Evolutionary conservation across 2,329 filamentous ascomycete species (phyloP), one percentile per base, ranked within the genome.

Genomic region (Ramichloridium luteum): DNA sequence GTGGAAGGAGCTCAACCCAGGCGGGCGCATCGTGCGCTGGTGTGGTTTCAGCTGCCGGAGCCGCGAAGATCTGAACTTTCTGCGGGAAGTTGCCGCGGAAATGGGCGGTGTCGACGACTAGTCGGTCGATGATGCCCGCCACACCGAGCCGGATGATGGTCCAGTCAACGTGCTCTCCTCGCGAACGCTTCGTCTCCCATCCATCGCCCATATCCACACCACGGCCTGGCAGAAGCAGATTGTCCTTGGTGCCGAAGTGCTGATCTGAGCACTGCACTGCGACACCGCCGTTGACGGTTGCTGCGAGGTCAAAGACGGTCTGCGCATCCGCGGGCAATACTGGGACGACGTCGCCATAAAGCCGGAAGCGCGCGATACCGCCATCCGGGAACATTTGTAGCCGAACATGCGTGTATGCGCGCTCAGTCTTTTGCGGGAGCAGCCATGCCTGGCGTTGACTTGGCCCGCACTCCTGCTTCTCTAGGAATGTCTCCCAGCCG

Each of bases 141-240:
- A 72, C 70, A 14, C 80, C 82, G 13, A 90, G 69, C 28, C 72
- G 70, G 41, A 90, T 71, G 44, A 88, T 74, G n/a, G 75, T 67
- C 81, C 83, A 90, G 57, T 90, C 82, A 13, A 80, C 60, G 55
- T 90, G 82, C 54, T 72, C 74, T 30, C 67, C 74, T 30, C 83
- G 64, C 20, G 79, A 83, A 32, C 82, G 69, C 43, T 77, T 74
- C 34, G 82, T 90, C 60, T 90, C 82, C 82, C 83, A 90, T 5
- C 82, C 83, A 53, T 88, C 82, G 30, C 81, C 79, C 82, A 90
- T 90, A 58, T 90, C 80, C 54, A 77, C 75, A 25, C 81, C 81
- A 15, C 81, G 68, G 2, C 80, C 80, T 0, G 81, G 81, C 3
- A 86, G 64, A n/a, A 86, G 67, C 18, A 88, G 62, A 57, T 88